Evolutionary conservation across 2,329 filamentous ascomycete species (phyloP).

Genomic region (Fusarium sp.): DNA sequence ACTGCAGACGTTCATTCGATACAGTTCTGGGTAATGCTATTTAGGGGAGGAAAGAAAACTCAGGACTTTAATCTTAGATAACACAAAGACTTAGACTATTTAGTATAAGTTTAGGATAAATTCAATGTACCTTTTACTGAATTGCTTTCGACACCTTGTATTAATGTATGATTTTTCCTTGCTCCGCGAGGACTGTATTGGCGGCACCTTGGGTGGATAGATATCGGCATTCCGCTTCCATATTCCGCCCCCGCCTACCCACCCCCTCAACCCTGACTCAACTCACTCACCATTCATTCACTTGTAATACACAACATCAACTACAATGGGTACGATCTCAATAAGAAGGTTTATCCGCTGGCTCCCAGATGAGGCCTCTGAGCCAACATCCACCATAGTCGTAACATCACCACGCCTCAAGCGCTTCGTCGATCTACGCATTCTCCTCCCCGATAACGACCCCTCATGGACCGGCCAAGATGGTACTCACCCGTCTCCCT

Average conservation of each 20-base stretch:
- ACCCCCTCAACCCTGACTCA: background rate
- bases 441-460: conserved; percentile 50
- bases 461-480: conserved; percentile 29
- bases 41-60: too few species aligned
- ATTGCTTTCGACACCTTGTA: too few species aligned
- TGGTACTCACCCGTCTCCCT: conserved; percentile 1
- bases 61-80: too few species aligned
- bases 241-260: conserved; percentile 14
- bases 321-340: conserved; percentile 58
- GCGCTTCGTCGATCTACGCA: conserved; percentile 70
- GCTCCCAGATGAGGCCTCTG: conserved; percentile 59
- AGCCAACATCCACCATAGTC: conserved; percentile 72
- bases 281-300: background rate
- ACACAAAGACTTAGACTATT: too few species aligned
- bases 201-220: background rate
- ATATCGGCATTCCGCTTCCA: background rate
- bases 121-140: too few species aligned
- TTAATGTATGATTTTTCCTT: too few species aligned
- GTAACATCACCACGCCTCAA: conserved; percentile 64
- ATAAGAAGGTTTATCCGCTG: conserved; percentile 68
- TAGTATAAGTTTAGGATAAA: too few species aligned
- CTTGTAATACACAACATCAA: background rate
- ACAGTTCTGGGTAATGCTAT: background rate
- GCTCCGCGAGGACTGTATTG: rapidly evolving
- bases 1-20: background rate